These are phyloP conservation scores for Withania somnifera DNA, from an alignment of 305 asterid species.

Conservation along the genomic window DNA sequence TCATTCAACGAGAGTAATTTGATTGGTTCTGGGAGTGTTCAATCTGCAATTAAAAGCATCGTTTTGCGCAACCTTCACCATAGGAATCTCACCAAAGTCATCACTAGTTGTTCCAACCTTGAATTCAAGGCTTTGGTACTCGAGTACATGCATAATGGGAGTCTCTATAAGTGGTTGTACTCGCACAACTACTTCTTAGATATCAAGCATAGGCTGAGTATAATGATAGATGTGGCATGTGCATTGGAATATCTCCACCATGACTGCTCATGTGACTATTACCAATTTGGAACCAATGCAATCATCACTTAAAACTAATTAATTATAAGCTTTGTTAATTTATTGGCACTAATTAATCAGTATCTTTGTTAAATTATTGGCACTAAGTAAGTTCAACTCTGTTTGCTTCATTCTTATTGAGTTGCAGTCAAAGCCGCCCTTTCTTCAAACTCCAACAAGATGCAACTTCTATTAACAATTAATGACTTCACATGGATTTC, in stretches of 20 bases:
- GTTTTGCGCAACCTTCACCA: not conserved
- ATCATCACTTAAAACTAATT: too few species aligned
- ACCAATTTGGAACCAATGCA: too few species aligned
- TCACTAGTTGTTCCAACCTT: not conserved
- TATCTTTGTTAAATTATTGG: too few species aligned
- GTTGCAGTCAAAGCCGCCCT: too few species aligned
- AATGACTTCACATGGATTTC: too few species aligned
- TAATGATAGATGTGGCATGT: slow-evolving; percentile 1
- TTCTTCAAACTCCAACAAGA: too few species aligned
- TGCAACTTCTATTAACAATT: too few species aligned
- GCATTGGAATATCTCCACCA: slow-evolving; percentile 5
- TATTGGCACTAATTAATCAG: too few species aligned
- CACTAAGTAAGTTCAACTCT: too few species aligned
- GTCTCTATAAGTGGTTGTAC: not conserved
- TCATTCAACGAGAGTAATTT: not conserved
- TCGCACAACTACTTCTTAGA: not conserved
- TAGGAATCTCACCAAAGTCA: slow-evolving; percentile 3
- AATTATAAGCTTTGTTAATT: too few species aligned
- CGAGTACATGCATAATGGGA: not conserved
- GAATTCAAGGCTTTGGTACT: slow-evolving; percentile 2
- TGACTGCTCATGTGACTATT: not conserved
- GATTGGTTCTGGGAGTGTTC: not conserved
- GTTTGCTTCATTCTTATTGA: too few species aligned
- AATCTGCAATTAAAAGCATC: not conserved
- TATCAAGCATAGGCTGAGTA: not conserved